These are phyloP conservation scores for Crithidia fasciculata DNA, from an alignment of 208 protist genomes.

Conservation along the genomic window DNA sequence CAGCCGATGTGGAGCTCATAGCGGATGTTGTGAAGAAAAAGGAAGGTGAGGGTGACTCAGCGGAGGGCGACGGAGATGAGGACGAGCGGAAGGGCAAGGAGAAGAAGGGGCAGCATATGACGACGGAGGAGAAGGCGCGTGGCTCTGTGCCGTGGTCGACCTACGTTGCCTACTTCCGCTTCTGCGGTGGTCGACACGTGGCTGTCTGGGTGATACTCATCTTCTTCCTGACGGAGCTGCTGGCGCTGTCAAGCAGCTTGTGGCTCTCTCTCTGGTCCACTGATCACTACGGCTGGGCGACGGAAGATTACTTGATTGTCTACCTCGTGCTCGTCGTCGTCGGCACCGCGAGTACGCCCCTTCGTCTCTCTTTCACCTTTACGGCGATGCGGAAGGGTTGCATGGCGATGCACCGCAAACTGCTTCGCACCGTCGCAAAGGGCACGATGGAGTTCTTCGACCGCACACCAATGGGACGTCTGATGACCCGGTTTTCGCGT, in stretches of 20 bases:
- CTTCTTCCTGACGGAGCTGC: slow-evolving; percentile 54
- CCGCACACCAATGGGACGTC: slow-evolving; percentile 91
- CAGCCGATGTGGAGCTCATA: no score
- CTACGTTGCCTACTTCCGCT: slow-evolving; percentile 62
- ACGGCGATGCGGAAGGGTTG: slow-evolving; percentile 32
- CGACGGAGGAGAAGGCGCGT: slow-evolving; percentile 52
- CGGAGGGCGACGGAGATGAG: background rate
- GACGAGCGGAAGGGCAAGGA: background rate
- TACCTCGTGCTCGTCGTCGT: slow-evolving; percentile 45
- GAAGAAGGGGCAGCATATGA: slow-evolving; percentile 31
- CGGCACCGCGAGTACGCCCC: slow-evolving; percentile 33
- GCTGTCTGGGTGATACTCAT: slow-evolving; percentile 34
- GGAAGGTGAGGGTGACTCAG: no score
- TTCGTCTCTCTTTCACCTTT: slow-evolving; percentile 39
- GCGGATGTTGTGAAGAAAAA: no score
- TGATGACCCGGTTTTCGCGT: slow-evolving; percentile 95
- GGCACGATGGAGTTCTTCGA: slow-evolving; percentile 95
- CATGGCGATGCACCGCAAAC: slow-evolving; percentile 39
- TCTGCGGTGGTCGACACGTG: slow-evolving; percentile 49
- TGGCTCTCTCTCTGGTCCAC: slow-evolving; percentile 79
- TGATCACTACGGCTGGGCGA: slow-evolving; percentile 6
- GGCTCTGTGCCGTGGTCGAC: slow-evolving; percentile 60
- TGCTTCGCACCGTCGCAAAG: slow-evolving; percentile 51
- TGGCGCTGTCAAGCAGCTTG: slow-evolving; percentile 37
- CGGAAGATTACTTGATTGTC: slow-evolving; percentile 40